Evolutionary conservation across 2,329 filamentous ascomycete species (phyloP).

Genomic region (Onygenales sp.): DNA sequence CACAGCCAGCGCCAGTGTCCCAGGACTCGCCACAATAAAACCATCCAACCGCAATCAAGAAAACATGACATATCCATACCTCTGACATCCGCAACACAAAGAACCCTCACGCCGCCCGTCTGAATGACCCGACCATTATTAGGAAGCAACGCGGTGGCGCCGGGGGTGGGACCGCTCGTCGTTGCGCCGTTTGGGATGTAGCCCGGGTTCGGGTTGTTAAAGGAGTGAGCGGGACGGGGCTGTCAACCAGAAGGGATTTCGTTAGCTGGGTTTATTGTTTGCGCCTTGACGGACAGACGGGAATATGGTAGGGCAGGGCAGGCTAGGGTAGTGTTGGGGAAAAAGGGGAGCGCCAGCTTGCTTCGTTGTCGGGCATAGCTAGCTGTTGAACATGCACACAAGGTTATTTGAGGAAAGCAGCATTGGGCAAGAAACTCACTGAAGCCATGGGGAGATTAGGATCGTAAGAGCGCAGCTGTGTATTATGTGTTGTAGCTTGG

Average conservation of each 20-base stretch:
- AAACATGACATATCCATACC: slow-evolving; percentile 22
- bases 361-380: too few species aligned
- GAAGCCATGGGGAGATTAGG: slow-evolving; percentile 34
- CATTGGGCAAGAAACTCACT: slow-evolving; percentile 26
- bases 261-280: slow-evolving; percentile 14
- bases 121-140: slow-evolving; percentile 43
- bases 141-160: slow-evolving; percentile 39
- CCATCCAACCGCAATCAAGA: too few species aligned
- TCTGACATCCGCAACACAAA: slow-evolving; percentile 44
- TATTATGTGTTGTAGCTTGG: too few species aligned
- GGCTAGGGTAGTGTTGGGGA: too few species aligned
- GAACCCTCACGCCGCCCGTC: slow-evolving; percentile 36
- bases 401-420: slow-evolving; percentile 13
- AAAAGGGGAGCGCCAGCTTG: too few species aligned
- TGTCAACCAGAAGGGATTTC: slow-evolving; percentile 12
- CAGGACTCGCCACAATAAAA: background rate
- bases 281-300: too few species aligned
- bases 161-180: slow-evolving; percentile 32
- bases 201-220: slow-evolving; percentile 30
- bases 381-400: slow-evolving; percentile 5
- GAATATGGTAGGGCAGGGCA: too few species aligned
- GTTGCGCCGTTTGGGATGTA: slow-evolving; percentile 39
- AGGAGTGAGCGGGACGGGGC: slow-evolving; percentile 35
- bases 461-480: too few species aligned
- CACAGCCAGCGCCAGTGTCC: too few species aligned